Evolutionary conservation across 116 monocot genomes (phyloP), one percentile per base, ranked within the genome.

Genomic region (Trichopus zeylanicus): DNA sequence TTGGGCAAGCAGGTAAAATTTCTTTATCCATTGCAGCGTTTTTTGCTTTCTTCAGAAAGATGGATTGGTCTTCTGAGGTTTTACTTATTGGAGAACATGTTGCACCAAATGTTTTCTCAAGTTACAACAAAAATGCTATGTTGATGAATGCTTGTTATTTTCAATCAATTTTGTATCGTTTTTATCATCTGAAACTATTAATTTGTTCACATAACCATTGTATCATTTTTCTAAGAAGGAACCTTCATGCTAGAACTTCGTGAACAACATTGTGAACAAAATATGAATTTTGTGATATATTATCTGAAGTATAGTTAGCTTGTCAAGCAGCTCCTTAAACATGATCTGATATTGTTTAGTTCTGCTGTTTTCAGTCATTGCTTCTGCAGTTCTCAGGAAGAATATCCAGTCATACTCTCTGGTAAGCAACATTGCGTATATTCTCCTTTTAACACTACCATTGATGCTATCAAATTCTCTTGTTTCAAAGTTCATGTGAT

Each of bases 1-100:
- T 91, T 56, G 91, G 76, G 20, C 91, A 86, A 91, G 76, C 74
- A 79, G 86, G 91, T 86, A 78, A 0, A 2, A 27, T 47, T 38
- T 25, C 12, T 29, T 20, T 11, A 30, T n/a, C 3, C 12, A 3
- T 31, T 13, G 13, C 12, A 13, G 13, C 7, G 29, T 21, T 34
- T 18, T 21, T 19, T 29, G 6, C 2, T 7, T 33, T 33, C 32
- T 33, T 8, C 32, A 33, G 8, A 33, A 8, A 8, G 8, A 33
- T 4, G 6, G 8, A 5, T 5, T 33, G 4, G 8, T 33, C 8
- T n/a, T 1, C n/a, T 16, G 13, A n/a, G 13, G 13, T 52, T 53
- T 55, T 5, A 53, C 11, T 54, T 54, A 19, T 55, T 38, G 8
- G 3, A n/a, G n/a, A n/a, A n/a, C n/a, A n/a, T n/a, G n/a, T n/a